A percentile compares a stretch with the other conserved stretches of the same genome.
These are phyloP conservation scores for Heimioporus sp. DNA, from an alignment of 768 basidiomycete species.

Conservation along the genomic window DNA sequence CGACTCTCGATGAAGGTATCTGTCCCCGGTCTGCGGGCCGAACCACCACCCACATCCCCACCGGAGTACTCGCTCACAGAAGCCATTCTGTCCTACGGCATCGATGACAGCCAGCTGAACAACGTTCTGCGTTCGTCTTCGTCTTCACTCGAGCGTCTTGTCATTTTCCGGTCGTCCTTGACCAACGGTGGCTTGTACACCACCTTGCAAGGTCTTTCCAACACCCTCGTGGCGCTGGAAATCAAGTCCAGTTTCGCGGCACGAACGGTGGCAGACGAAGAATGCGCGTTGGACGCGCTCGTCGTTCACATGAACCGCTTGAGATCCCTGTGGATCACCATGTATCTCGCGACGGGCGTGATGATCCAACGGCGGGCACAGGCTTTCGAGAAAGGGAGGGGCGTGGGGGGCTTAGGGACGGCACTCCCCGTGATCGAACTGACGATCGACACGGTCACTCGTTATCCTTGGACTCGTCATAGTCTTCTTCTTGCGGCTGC, in stretches of 20 bases:
- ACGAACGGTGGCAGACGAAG: too few relatives aligned
- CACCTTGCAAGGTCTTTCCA: background rate
- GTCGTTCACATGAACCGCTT: background rate
- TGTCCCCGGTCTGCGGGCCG: background rate
- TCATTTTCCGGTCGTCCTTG: background rate
- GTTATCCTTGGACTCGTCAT: background rate
- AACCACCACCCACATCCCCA: background rate
- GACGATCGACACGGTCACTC: background rate
- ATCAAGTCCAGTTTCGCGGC: too few relatives aligned
- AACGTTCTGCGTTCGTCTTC: background rate
- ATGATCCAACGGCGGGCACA: background rate
- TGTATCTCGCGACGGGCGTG: background rate
- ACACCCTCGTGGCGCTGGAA: too few relatives aligned
- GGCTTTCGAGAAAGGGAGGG: background rate
- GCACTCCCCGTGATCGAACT: background rate
- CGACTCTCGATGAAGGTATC: background rate
- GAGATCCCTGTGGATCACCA: background rate
- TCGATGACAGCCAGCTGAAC: background rate
- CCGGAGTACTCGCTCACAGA: background rate
- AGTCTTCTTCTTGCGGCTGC: background rate
- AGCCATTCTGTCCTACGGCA: background rate
- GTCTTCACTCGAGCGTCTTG: background rate
- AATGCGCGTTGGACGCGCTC: background rate
- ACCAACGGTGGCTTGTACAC: background rate
- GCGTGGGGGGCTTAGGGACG: background rate